Evolutionary conservation across 164 flowering plant genomes (phyloP).

Genomic region (Umbellularia californica): DNA sequence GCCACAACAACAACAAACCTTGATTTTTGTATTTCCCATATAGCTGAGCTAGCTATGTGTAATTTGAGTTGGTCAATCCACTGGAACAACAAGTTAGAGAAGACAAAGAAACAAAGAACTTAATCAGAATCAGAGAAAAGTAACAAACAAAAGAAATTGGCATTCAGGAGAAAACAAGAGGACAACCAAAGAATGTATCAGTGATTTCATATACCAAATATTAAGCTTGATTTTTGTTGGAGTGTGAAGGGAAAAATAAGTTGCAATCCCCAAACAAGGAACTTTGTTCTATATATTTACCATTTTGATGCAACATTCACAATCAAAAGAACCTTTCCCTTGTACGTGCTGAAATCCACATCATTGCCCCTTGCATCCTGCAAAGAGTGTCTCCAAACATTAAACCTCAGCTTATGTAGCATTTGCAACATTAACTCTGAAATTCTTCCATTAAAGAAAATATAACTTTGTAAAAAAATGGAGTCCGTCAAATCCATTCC

Average conservation of each 20-base stretch:
- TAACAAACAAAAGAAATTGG: background rate
- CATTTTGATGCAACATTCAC: conserved; percentile 87
- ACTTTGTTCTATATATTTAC: conserved; percentile 21
- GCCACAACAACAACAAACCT: conserved; percentile 36
- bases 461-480: background rate
- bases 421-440: background rate
- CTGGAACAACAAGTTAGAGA: conserved; percentile 32
- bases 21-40: conserved; percentile 71
- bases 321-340: conserved; percentile 71
- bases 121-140: background rate
- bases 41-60: conserved; percentile 62
- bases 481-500: background rate
- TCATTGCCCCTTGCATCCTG: conserved; percentile 77
- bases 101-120: background rate
- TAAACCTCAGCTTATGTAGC: background rate
- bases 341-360: conserved; percentile 64
- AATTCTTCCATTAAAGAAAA: no score
- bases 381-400: background rate
- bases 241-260: background rate
- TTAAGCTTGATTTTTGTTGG: background rate
- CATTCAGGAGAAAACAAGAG: background rate
- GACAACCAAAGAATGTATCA: background rate
- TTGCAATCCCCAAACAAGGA: background rate
- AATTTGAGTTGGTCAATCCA: conserved; percentile 81
- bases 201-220: background rate